phyloP scores from a whole-genome alignment of 2,329 filamentous ascomycete species.

The Cryphonectria naterciae region DNA sequence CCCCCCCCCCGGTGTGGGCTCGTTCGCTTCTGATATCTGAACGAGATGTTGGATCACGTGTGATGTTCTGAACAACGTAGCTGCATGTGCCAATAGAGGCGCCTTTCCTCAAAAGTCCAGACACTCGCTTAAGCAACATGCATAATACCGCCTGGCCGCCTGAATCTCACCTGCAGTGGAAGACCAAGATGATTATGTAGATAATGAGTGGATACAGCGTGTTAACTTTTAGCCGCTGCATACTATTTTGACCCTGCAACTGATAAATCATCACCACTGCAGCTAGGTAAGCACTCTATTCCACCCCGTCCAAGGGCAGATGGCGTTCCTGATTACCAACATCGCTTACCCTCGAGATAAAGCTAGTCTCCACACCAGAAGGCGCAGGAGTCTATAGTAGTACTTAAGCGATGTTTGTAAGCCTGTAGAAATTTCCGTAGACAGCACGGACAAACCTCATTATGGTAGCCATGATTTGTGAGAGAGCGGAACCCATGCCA shows the following conservation, averaged over 20 bases:
- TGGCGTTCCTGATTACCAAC: not conserved
- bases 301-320: not conserved
- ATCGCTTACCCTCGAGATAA: not conserved
- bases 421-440: not conserved
- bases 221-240: not conserved
- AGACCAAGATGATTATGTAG: not conserved
- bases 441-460: not conserved
- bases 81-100: not conserved
- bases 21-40: too few species aligned
- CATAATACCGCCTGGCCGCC: not conserved
- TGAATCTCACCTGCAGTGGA: not conserved
- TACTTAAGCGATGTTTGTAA: not conserved
- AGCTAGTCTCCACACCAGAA: not conserved
- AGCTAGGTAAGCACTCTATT: not conserved
- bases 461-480: constrained; percentile 9
- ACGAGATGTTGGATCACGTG: not conserved
- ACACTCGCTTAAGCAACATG: not conserved
- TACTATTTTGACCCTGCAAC: not conserved
- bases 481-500: not conserved
- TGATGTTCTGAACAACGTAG: not conserved
- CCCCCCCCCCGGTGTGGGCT: too few species aligned
- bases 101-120: not conserved
- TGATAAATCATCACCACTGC: not conserved
- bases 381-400: not conserved
- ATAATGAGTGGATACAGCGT: not conserved